These are phyloP conservation scores for Yueomyces sp. DNA, from an alignment of 805 yeast species.

Conservation along the genomic window DNA sequence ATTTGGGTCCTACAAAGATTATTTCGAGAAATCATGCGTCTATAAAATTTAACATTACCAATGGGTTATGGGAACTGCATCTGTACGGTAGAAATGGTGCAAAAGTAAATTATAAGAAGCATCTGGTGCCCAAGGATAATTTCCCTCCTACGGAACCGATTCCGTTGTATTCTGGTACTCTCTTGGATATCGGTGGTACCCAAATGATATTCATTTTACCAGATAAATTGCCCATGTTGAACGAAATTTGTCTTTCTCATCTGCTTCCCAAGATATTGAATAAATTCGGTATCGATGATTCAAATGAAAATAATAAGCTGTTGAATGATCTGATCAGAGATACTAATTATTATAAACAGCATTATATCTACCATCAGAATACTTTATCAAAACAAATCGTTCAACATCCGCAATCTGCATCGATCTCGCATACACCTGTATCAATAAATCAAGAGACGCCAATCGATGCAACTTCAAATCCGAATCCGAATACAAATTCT, in stretches of 20 bases:
- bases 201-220: slow-evolving; percentile 99
- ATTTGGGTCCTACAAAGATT: slow-evolving; percentile 94
- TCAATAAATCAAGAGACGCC: slow-evolving; percentile 2
- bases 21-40: slow-evolving; percentile 85
- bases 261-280: slow-evolving; percentile 20
- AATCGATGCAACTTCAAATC: not conserved
- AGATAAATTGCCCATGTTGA: slow-evolving; percentile 63
- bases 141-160: slow-evolving; percentile 34
- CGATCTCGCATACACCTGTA: slow-evolving; percentile 2
- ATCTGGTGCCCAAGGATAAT: slow-evolving; percentile 7
- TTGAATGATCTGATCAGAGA: slow-evolving; percentile 13
- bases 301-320: slow-evolving; percentile 8
- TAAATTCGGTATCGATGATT: slow-evolving; percentile 7
- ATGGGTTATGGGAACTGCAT: slow-evolving; percentile 75
- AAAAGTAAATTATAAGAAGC: slow-evolving; percentile 56
- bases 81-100: slow-evolving; percentile 89
- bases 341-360: slow-evolving; percentile 9
- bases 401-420: not conserved
- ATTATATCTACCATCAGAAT: not conserved
- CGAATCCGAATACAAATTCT: not conserved
- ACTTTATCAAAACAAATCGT: not conserved
- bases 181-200: slow-evolving; percentile 89
- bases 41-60: slow-evolving; percentile 60
- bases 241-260: slow-evolving; percentile 25
- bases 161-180: slow-evolving; percentile 71